phyloP scores from a whole-genome alignment of 2,329 filamentous ascomycete genomes.

The Aspergillus sclerotialis region DNA sequence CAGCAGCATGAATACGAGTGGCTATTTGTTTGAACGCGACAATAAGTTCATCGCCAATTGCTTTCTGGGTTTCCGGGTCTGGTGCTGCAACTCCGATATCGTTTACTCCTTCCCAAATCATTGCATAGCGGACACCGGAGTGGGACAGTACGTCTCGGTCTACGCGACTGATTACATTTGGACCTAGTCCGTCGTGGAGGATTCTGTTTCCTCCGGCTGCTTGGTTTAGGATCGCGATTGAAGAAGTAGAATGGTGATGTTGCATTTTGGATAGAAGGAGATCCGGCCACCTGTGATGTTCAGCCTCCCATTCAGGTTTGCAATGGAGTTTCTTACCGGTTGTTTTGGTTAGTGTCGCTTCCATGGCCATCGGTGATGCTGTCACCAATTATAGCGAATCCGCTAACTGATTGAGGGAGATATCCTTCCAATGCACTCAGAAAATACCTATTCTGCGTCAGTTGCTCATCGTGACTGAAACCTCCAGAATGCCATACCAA shows the following conservation, averaged over 20 bases:
- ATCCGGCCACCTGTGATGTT: conserved; percentile 47
- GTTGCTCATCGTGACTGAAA: not conserved
- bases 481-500: conserved; percentile 27
- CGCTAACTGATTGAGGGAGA: conserved; percentile 36
- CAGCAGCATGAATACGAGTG: conserved; percentile 46
- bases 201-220: conserved; percentile 64
- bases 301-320: not conserved
- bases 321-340: conserved; percentile 30
- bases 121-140: conserved; percentile 51
- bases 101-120: conserved; percentile 64
- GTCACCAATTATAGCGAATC: conserved; percentile 54
- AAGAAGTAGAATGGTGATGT: conserved; percentile 35
- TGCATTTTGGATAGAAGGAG: conserved; percentile 48
- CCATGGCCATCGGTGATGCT: conserved; percentile 60
- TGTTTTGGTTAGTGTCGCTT: conserved; percentile 53
- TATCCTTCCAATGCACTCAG: conserved; percentile 53
- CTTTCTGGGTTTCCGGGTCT: conserved; percentile 38
- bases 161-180: conserved; percentile 53
- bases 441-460: conserved; percentile 50
- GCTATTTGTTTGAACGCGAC: conserved; percentile 55
- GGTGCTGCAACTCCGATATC: conserved; percentile 53
- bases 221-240: conserved; percentile 56
- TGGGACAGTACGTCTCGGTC: conserved; percentile 58
- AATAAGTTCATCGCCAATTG: conserved; percentile 47
- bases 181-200: conserved; percentile 55